Conservation (phyloP, 2,329 filamentous ascomycete species). For the Claviceps sp. region DNA sequence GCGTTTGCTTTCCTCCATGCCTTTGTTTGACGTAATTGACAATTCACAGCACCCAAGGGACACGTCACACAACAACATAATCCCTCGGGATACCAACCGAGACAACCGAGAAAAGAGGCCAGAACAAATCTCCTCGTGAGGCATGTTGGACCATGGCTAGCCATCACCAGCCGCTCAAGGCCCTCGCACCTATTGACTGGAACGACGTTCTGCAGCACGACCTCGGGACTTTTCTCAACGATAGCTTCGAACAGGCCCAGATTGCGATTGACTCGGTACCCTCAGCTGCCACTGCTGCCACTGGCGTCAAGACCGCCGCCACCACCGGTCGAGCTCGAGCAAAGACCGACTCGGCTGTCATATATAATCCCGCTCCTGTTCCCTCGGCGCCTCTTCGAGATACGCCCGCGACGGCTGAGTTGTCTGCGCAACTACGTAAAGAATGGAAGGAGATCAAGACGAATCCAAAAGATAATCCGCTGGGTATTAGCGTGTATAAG, state of each 20-base stretch:
- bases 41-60: too few species aligned
- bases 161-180: slow-evolving; percentile 45
- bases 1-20: too few species aligned
- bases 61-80: too few species aligned
- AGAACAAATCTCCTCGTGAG: not conserved
- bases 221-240: slow-evolving; percentile 38
- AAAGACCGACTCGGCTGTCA: slow-evolving; percentile 39
- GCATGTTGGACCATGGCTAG: slow-evolving; percentile 9
- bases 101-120: not conserved
- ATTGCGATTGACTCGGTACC: slow-evolving; percentile 68
- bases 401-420: slow-evolving; percentile 28
- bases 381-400: slow-evolving; percentile 19
- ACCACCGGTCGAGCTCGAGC: slow-evolving; percentile 35
- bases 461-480: slow-evolving; percentile 57
- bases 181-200: slow-evolving; percentile 43
- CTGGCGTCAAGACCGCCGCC: slow-evolving; percentile 21
- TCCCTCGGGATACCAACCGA: not conserved
- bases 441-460: slow-evolving; percentile 82
- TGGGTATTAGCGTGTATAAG: slow-evolving; percentile 69
- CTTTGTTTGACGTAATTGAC: too few species aligned
- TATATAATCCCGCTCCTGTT: slow-evolving; percentile 36
- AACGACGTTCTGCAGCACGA: slow-evolving; percentile 29
- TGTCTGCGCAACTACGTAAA: slow-evolving; percentile 46
- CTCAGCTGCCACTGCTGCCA: slow-evolving; percentile 17
- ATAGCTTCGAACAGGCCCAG: slow-evolving; percentile 54